Base-by-base conservation (phyloP, 2,329 filamentous ascomycete species). In the Paramyrothecium sp. region DNA sequence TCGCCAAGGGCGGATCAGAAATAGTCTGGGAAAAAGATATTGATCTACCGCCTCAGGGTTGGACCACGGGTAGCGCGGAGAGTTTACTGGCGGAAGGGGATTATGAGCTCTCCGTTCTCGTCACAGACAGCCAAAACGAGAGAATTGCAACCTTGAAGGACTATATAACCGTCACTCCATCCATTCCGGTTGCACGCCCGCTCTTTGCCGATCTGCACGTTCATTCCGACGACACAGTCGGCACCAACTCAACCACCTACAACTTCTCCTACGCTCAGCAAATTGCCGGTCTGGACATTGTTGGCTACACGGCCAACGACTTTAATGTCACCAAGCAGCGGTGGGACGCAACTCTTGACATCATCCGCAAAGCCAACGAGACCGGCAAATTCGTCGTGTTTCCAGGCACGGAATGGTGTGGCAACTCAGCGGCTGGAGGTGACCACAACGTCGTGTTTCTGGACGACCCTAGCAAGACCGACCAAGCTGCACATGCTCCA, bases 301-400 rank as follows among this genome's bases (percentile, higher is more conserved):
- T 74, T 1, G 71, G 72, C 2, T 74, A 74, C 58, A 74, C 72
- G 1, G 73, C 72, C 21, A 74, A 75, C 57, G 71, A 74, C 55
- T 75, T 74, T 63, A 70, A 74, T 53, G 67, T 74, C 58, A 74
- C 71, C 26, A 60, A 68, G 48, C 52, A 62, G 11, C 60, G 61
- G n/a, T 75, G 72, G 71, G 61, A 68, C 16, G 38, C 60, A 3
- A 73, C 68, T 10, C 58, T 69, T 2, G 65, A 61, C 0, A 61
- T 66, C 16, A 68, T 70, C 51, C 48, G 48, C 10, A 51, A 53
- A 13, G 56, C 67, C 49, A 72, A 70, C 55, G 21, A 21, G 2
- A 54, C 56, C 1, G 68, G 65, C 3, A 53, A 65, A 17, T 65
- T 71, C 48, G 58, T 73, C 12, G 63, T 73, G 3, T 73, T 68